A percentile compares a stretch with the other conserved stretches of the same genome.
phyloP scores from a whole-genome alignment of 371 early-diverging fungal genomes.

The Saksenaea oblongispora region DNA sequence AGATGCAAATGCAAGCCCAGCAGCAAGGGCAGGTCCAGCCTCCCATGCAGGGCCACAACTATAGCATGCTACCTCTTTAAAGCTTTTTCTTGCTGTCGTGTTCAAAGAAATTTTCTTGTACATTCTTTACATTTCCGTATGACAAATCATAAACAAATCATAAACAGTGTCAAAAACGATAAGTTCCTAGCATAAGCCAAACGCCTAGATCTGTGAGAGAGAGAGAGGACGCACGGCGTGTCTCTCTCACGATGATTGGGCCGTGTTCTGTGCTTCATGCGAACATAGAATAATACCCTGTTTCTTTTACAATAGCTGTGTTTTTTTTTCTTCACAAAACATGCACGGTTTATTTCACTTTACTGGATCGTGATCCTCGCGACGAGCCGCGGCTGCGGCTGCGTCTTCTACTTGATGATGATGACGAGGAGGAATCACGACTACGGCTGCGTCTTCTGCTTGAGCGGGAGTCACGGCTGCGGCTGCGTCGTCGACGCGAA shows the following conservation, averaged over 20 bases:
- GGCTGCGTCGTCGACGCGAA: too few species aligned
- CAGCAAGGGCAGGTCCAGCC: constrained; percentile 5
- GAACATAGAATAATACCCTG: too few species aligned
- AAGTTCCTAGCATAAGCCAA: too few species aligned
- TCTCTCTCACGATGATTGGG: too few species aligned
- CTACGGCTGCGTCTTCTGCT: too few species aligned
- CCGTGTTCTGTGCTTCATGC: too few species aligned
- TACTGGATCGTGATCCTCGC: background rate
- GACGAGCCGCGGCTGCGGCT: constrained; percentile 1
- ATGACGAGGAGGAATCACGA: background rate
- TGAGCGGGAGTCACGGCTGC: too few species aligned
- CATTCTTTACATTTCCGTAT: constrained; percentile 3
- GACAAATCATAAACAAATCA: background rate
- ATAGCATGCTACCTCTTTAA: background rate
- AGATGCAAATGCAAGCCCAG: constrained; percentile 9
- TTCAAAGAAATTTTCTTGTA: background rate
- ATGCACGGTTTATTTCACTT: background rate
- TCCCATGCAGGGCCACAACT: background rate
- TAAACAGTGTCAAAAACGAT: too few species aligned
- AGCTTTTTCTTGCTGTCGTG: background rate
- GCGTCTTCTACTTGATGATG: background rate
- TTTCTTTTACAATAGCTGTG: too few species aligned
- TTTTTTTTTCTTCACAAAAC: too few species aligned
- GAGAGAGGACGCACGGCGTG: too few species aligned
- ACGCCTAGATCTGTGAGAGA: too few species aligned